Conservation (phyloP, 225 moss, liverwort and hornwort genomes). For the Sphagnum tenellum region DNA sequence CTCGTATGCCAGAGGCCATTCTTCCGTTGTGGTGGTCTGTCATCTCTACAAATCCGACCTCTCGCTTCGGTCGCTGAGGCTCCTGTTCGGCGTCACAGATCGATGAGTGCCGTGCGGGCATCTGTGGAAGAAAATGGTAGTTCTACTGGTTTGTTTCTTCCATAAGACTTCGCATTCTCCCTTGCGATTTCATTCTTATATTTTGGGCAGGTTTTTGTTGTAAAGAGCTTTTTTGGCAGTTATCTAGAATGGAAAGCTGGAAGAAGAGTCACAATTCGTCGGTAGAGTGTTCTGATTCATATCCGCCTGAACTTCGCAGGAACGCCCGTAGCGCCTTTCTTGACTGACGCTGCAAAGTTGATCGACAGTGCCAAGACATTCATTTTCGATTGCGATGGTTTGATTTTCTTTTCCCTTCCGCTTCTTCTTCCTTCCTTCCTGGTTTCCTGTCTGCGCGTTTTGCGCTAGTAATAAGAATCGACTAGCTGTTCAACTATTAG, state of each 20-base stretch:
- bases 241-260: not conserved
- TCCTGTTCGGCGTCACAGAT: not conserved
- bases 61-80: not conserved
- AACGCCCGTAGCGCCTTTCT: constrained; percentile 28
- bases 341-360: constrained; percentile 53
- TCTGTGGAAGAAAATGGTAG: not conserved
- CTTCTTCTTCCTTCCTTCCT: not conserved
- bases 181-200: too few species aligned
- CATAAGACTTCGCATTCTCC: too few species aligned
- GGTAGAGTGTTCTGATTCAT: not conserved
- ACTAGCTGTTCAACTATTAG: too few species aligned
- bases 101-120: not conserved
- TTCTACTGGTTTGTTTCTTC: not conserved
- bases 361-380: constrained; percentile 69
- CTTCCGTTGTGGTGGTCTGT: not conserved
- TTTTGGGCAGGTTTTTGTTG: not conserved
- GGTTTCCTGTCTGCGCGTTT: not conserved
- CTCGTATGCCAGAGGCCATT: not conserved
- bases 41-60: not conserved
- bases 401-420: constrained; percentile 1
- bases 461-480: too few species aligned
- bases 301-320: constrained; percentile 1
- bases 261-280: too few species aligned
- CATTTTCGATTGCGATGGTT: constrained; percentile 87
- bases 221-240: not conserved